These are phyloP conservation scores for Zygosaccharomyces rouxii DNA, from an alignment of 805 yeast genomes.

Conservation along the genomic window DNA sequence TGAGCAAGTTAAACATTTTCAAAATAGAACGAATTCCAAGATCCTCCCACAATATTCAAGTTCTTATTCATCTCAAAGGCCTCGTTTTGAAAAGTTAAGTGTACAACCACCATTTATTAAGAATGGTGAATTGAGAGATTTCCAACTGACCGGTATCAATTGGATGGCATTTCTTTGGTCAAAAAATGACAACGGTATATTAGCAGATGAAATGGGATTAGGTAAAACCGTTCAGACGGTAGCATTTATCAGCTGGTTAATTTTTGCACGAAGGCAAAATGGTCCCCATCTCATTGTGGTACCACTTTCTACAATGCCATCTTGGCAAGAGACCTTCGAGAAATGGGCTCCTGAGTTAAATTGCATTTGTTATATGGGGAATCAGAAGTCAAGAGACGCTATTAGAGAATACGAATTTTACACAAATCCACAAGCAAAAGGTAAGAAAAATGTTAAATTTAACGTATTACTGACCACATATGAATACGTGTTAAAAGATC, in stretches of 20 bases:
- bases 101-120: conserved; percentile 87
- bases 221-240: conserved; percentile 98
- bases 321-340: conserved; percentile 99
- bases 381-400: conserved; percentile 74
- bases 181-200: conserved; percentile 91
- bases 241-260: conserved; percentile 87
- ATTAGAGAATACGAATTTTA: conserved; percentile 85
- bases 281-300: conserved; percentile 98
- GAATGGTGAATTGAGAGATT: conserved; percentile 89
- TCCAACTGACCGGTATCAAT: conserved; percentile 94
- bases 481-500: conserved; percentile 91
- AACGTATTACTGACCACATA: conserved; percentile 91
- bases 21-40: conserved; percentile 74
- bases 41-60: conserved; percentile 80
- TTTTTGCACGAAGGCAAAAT: conserved; percentile 91
- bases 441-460: conserved; percentile 69
- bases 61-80: conserved; percentile 62
- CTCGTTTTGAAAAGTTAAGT: conserved; percentile 80
- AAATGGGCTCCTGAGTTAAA: conserved; percentile 96
- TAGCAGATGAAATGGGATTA: conserved; percentile 98
- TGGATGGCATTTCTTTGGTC: conserved; percentile 99
- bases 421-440: conserved; percentile 45
- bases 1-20: conserved; percentile 74
- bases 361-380: conserved; percentile 89
- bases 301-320: conserved; percentile 92